A percentile compares a stretch with the other conserved stretches of the same genome.
Conservation (phyloP, 257 asterid species). For the Capsicum baccatum region DNA sequence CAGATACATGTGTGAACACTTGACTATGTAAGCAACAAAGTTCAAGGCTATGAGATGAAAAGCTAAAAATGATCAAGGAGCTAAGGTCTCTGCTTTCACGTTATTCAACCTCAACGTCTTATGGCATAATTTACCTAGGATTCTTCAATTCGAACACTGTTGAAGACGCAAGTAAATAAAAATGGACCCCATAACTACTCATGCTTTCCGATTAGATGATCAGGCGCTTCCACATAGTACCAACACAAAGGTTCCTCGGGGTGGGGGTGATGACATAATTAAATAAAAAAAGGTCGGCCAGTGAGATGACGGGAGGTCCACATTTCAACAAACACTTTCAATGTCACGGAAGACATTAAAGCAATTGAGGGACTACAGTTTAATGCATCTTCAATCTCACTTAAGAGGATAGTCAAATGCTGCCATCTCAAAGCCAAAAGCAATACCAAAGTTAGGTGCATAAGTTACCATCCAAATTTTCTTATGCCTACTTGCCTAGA, state of each 20-base stretch:
- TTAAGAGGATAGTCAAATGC: background rate
- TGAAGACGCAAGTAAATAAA: background rate
- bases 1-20: background rate
- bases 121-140: background rate
- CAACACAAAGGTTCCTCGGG: too few species aligned
- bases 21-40: background rate
- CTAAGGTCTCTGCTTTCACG: background rate
- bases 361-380: background rate
- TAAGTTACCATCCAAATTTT: background rate
- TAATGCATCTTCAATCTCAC: conserved; percentile 13
- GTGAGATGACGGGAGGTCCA: background rate
- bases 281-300: too few species aligned
- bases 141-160: background rate
- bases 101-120: too few species aligned
- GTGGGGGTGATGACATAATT: too few species aligned
- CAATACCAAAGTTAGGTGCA: background rate
- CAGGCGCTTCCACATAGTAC: too few species aligned
- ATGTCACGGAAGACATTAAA: background rate
- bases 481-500: background rate
- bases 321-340: background rate
- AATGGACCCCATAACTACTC: background rate
- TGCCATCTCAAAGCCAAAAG: background rate
- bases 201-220: background rate
- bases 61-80: background rate
- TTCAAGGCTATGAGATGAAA: background rate